These are phyloP conservation scores for Saccharomyces hybrid DNA, from an alignment of 1,139 yeast species.

Conservation along the genomic window DNA sequence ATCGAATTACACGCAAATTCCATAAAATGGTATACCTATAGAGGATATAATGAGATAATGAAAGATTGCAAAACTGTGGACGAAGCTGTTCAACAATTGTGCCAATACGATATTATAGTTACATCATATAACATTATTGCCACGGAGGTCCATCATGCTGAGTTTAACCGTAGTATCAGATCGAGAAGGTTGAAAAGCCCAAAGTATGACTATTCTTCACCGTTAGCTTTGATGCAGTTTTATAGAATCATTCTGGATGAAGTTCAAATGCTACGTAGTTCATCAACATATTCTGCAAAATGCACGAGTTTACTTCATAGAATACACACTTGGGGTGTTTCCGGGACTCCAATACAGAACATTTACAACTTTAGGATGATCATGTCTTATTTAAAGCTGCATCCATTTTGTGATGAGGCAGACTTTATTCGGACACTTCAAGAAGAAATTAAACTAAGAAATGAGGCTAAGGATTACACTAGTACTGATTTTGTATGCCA, in stretches of 20 bases:
- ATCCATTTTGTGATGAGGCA: constrained; percentile 47
- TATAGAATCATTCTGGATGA: constrained; percentile 90
- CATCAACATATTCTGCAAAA: constrained; percentile 66
- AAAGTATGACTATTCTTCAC: constrained; percentile 58
- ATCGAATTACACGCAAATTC: constrained; percentile 41
- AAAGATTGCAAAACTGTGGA: constrained; percentile 32
- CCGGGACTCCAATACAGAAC: constrained; percentile 82
- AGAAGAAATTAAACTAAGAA: background rate
- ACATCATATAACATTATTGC: constrained; percentile 68
- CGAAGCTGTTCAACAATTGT: constrained; percentile 33
- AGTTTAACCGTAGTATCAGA: constrained; percentile 54
- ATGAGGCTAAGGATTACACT: constrained; percentile 4
- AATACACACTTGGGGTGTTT: constrained; percentile 91
- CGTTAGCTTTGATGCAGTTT: constrained; percentile 74
- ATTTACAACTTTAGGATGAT: constrained; percentile 64
- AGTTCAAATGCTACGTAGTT: constrained; percentile 83
- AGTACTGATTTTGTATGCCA: background rate
- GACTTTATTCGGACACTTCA: constrained; percentile 3
- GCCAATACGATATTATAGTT: constrained; percentile 67
- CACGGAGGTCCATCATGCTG: constrained; percentile 72
- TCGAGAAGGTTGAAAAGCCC: constrained; percentile 38
- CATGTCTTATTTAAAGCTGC: constrained; percentile 53
- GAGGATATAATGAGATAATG: constrained; percentile 46
- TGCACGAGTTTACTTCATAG: constrained; percentile 76
- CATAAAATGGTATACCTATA: constrained; percentile 51